A percentile compares a stretch with the other conserved stretches of the same genome.
Evolutionary conservation across 73 alveolate genomes (phyloP).

Genomic region (Tetrahymena malaccensis): DNA sequence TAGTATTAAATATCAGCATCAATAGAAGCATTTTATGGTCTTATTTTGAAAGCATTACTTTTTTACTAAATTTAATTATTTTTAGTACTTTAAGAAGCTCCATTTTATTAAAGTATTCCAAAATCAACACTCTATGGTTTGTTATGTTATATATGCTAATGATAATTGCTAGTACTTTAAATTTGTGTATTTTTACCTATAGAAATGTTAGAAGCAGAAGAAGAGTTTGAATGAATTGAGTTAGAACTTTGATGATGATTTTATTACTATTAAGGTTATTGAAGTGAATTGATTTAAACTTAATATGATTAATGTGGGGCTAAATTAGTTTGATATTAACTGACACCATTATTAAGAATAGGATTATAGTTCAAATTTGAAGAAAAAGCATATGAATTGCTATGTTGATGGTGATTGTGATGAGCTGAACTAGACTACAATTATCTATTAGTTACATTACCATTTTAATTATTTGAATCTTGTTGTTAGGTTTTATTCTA

Average conservation of each 20-base stretch:
- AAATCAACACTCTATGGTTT: not conserved
- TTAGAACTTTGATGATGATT: not conserved
- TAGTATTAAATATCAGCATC: not conserved
- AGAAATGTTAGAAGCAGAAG: not conserved
- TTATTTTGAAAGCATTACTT: not conserved
- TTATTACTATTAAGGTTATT: not conserved
- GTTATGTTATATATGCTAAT: not conserved
- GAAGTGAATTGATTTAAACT: not conserved
- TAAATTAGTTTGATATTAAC: not conserved
- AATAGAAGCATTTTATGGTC: not conserved
- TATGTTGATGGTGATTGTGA: not conserved
- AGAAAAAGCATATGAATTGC: not conserved
- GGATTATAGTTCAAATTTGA: not conserved
- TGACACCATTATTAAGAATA: not conserved
- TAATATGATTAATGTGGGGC: not conserved
- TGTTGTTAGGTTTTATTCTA: not conserved
- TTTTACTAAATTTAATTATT: not conserved
- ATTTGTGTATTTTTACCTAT: not conserved
- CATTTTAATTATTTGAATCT: not conserved
- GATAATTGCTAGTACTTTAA: not conserved
- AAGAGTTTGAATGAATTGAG: not conserved
- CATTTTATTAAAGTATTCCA: not conserved
- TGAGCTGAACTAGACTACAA: not conserved
- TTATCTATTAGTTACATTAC: not conserved
- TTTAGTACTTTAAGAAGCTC: not conserved